These are phyloP conservation scores for Chytridium lagenaria DNA, from an alignment of 371 early-diverging fungal species.

Conservation along the genomic window DNA sequence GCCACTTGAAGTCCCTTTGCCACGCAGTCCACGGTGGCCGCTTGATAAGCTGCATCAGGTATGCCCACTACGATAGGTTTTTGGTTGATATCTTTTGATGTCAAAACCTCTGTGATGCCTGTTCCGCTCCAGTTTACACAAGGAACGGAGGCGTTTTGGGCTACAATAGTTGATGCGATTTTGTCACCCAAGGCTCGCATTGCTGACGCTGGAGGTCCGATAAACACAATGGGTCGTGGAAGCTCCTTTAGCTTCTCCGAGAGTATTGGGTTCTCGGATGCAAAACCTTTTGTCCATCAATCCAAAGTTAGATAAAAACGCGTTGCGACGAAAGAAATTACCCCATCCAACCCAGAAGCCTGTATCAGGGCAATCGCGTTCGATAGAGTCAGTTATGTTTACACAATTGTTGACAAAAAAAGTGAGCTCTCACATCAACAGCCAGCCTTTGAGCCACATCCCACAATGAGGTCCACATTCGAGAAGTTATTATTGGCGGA, in stretches of 20 bases:
- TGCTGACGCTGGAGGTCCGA: conserved; percentile 96
- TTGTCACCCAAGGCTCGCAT: conserved; percentile 99
- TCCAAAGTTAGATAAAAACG: too few species aligned
- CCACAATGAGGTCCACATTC: conserved; percentile 96
- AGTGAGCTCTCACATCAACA: conserved; percentile 80
- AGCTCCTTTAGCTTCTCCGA: conserved; percentile 87
- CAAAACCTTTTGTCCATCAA: conserved; percentile 78
- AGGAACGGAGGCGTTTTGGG: conserved; percentile 94
- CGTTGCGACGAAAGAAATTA: too few species aligned
- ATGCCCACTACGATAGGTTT: conserved; percentile 67
- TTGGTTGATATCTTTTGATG: conserved; percentile 61
- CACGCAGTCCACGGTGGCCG: conserved; percentile 61
- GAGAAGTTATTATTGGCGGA: conserved; percentile 97
- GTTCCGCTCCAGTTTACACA: conserved; percentile 96
- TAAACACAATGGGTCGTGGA: conserved; percentile 81
- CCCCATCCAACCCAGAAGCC: conserved; percentile 90
- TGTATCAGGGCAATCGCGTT: too few species aligned
- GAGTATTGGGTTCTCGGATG: conserved; percentile 96
- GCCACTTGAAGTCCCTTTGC: conserved; percentile 71
- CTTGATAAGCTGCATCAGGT: conserved; percentile 78
- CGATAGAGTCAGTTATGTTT: too few species aligned
- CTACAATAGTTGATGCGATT: conserved; percentile 97
- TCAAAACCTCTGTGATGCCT: conserved; percentile 65
- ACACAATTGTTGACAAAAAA: too few species aligned
- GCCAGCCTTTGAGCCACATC: conserved; percentile 94